Evolutionary conservation across 2,329 filamentous ascomycete species (phyloP).

Genomic region (Cordyceps farinosa): DNA sequence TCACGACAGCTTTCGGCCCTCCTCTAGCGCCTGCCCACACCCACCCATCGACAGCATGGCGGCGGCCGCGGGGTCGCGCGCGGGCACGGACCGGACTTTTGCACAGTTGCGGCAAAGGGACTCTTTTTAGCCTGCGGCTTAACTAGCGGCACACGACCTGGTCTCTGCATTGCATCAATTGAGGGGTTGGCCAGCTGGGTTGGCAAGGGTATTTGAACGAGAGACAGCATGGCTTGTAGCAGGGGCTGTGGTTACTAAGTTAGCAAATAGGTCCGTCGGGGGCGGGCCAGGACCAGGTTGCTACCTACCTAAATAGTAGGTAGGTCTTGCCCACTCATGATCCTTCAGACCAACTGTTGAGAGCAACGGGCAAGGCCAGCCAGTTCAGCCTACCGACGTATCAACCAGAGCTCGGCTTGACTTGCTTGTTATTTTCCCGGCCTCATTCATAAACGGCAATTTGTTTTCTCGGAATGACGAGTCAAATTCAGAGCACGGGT

Average conservation of each 20-base stretch:
- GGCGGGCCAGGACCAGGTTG: not conserved
- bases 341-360: too few species aligned
- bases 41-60: not conserved
- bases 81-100: not conserved
- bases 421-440: too few species aligned
- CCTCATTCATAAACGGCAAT: too few species aligned
- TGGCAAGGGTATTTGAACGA: not conserved
- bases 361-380: too few species aligned
- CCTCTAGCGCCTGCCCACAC: not conserved
- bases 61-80: not conserved
- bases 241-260: not conserved
- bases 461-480: too few species aligned
- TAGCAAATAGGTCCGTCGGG: too few species aligned
- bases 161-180: not conserved
- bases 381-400: too few species aligned
- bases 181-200: too few species aligned
- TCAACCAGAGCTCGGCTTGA: too few species aligned
- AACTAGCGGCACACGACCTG: not conserved
- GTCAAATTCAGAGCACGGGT: too few species aligned
- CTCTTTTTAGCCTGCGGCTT: not conserved
- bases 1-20: not conserved
- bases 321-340: too few species aligned
- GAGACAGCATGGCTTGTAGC: not conserved
- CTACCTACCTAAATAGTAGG: too few species aligned
- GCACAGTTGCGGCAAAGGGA: not conserved